Percentiles rank a stretch among this genome's conserved stretches.
Conservation (phyloP, 2,329 filamentous ascomycete genomes). For the Pseudophaeomoniella oleicola region DNA sequence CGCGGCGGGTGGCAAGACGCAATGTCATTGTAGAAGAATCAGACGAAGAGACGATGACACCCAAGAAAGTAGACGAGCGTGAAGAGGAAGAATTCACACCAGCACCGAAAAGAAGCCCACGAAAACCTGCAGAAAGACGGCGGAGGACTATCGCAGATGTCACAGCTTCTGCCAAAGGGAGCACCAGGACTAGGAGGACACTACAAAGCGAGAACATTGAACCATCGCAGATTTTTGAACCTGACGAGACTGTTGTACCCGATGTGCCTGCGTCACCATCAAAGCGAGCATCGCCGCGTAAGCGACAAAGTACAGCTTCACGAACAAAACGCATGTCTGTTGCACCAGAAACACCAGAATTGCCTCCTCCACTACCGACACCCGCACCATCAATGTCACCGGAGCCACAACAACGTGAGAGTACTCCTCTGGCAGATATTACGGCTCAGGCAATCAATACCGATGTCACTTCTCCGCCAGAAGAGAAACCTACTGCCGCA, state of each 20-base stretch:
- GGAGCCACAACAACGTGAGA: slow-evolving; percentile 35
- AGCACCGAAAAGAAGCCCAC: slow-evolving; percentile 45
- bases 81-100: slow-evolving; percentile 72
- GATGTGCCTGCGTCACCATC: slow-evolving; percentile 38
- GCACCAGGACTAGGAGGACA: slow-evolving; percentile 27
- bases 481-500: slow-evolving; percentile 46
- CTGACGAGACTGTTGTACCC: slow-evolving; percentile 33
- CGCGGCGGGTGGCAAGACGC: slow-evolving; percentile 50
- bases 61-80: slow-evolving; percentile 39
- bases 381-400: slow-evolving; percentile 41
- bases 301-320: slow-evolving; percentile 47
- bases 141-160: slow-evolving; percentile 36
- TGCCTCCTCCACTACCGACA: slow-evolving; percentile 21
- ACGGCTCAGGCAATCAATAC: slow-evolving; percentile 52
- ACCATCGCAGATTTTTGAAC: slow-evolving; percentile 45
- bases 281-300: slow-evolving; percentile 45
- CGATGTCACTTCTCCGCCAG: slow-evolving; percentile 55
- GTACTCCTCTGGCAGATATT: slow-evolving; percentile 58
- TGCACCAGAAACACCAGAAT: slow-evolving; percentile 20
- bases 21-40: slow-evolving; percentile 61
- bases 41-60: slow-evolving; percentile 48
- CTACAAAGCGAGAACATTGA: slow-evolving; percentile 39
- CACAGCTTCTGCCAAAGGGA: slow-evolving; percentile 20
- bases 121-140: slow-evolving; percentile 36
- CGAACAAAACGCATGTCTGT: slow-evolving; percentile 25